Base-by-base conservation (phyloP, 495 filamentous ascomycete species). In the Penicillium desertorum region DNA sequence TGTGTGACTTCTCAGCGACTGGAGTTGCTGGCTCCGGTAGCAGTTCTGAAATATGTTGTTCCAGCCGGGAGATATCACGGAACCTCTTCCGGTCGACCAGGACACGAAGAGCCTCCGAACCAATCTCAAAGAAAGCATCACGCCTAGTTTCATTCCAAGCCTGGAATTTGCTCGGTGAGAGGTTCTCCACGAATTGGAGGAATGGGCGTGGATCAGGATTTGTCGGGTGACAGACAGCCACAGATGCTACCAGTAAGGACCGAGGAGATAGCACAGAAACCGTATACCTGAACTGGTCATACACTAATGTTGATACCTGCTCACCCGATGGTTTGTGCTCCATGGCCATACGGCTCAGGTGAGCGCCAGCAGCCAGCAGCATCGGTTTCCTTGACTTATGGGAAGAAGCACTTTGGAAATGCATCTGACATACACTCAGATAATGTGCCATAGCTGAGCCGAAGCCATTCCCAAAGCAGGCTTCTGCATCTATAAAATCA, bases 71-170 rank as follows among this genome's bases (percentile, higher is more conserved):
- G 25, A 66, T 72, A 45, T 73, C 65, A 19, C 58, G 57, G 43
- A 62, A 56, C 9, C 69, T 61, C 32, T 69, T 63, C 37, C 57
- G 62, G 16, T 77, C 74, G 14, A 71, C 58, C 30, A 77, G 54
- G 20, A 76, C 50, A 14, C 68, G 69, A 16, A 79, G 66, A 2
- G 69, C 75, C 27, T 75, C 67, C 34, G 71, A 71, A 12, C 68
- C 59, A n/a, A 66, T 61, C 0, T 61, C 55, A 34, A 75, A 60
- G 39, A 75, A 61, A 27, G 54, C 53, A 43, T 69, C 70, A 19
- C 63, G 68, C 19, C 63, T 59, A 9, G 23, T 4, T 12, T 65
- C 48, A 19, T 48, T 55, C 63, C 57, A 71, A 8, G 62, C 30
- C n/a, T 62, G 58, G 23, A 65, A 42, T 41, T 58, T 51, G 19